These are phyloP conservation scores for Colletotrichum eleusines DNA, from an alignment of 2,329 filamentous ascomycete species.

Conservation along the genomic window DNA sequence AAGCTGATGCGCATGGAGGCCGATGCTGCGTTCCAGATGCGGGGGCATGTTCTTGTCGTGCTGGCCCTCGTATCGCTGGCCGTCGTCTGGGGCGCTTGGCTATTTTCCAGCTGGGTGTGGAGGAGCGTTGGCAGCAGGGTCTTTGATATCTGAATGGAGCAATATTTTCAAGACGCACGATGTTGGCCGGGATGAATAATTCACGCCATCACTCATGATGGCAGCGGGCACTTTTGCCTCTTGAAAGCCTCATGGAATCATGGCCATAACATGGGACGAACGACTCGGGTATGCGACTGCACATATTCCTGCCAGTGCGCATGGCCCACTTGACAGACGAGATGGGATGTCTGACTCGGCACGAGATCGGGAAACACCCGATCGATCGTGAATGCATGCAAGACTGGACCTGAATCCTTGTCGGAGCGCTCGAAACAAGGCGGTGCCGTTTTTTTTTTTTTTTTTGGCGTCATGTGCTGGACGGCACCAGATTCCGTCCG, in stretches of 20 bases:
- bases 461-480: not conserved
- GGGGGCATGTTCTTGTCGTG: constrained; percentile 63
- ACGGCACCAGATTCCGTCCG: not conserved
- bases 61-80: constrained; percentile 56
- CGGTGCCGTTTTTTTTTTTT: not conserved
- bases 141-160: not conserved
- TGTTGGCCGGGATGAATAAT: not conserved
- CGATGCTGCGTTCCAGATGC: constrained; percentile 72
- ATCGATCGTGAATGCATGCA: not conserved
- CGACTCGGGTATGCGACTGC: not conserved
- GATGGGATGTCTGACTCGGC: constrained; percentile 4
- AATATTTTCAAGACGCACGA: not conserved
- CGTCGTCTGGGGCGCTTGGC: constrained; percentile 48
- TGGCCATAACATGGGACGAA: constrained; percentile 27
- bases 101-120: constrained; percentile 28
- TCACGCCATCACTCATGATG: too few species aligned
- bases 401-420: not conserved
- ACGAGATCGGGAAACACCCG: not conserved
- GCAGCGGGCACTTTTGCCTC: too few species aligned
- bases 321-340: not conserved
- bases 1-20: constrained; percentile 73
- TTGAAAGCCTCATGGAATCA: not conserved
- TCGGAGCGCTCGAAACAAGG: too few species aligned
- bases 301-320: not conserved
- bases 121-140: constrained; percentile 1